Evolutionary conservation across 345 rosid species (phyloP), one percentile per base, ranked within the genome.

Genomic region (Geranium brycei): DNA sequence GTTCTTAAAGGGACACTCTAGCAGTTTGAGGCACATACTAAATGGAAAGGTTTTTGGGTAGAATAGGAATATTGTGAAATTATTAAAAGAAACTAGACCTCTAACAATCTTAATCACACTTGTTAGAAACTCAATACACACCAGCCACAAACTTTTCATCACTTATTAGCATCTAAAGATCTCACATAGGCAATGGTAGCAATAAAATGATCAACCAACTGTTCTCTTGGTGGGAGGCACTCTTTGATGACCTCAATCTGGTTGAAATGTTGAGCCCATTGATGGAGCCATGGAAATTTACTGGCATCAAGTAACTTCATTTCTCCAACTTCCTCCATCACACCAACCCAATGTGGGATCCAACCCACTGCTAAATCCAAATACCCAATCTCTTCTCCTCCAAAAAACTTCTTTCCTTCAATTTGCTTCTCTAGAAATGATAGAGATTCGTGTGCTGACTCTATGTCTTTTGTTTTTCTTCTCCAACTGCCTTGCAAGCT

Each of bases 181-280:
- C 53, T 10, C 12, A 13, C 13, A 13, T 47, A 47, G 53, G 53
- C 14, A 2, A 47, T 8, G 53, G 53, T 47, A 0, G 67, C 59
- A 58, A 31, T 64, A 17, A 62, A 31, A 17, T 11, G 6, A 19
- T 64, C 64, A 12, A 28, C 1, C 1, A 73, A 61, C 15, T 56
- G 59, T 16, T 69, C 77, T 38, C 66, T 69, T 0, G 66, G 63
- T 8, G 77, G 77, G 59, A 73, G 58, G 19, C 13, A 57, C 23
- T 69, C 70, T 62, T 12, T 73, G 31, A 69, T 41, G 16, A 17
- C 51, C 0, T 63, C 19, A 69, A 60, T 51, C 17, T 58, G 19
- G 51, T n/a, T 51, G 35, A 64, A 70, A 19, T 70, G 64, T 16
- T 70, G 61, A 8, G 56, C 53, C 73, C 73, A 70, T 57, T 40